These are phyloP conservation scores for Globisporangium acanthophoron DNA, from an alignment of 352 stramenopile species.

Conservation along the genomic window DNA sequence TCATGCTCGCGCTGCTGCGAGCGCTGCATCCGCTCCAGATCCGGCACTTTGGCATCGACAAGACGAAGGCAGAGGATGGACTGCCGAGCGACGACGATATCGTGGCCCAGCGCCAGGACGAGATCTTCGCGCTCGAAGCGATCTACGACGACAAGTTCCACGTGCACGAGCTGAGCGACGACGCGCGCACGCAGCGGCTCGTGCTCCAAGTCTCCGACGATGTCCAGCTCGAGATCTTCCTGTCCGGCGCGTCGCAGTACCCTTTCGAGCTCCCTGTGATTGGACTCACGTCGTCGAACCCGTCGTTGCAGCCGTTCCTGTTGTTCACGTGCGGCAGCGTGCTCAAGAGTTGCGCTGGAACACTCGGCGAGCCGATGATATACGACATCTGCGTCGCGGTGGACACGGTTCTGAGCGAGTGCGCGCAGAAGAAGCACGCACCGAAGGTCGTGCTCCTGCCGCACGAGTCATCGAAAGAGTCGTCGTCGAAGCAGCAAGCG, in stretches of 20 bases:
- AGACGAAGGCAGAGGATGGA: not conserved
- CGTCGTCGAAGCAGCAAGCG: not conserved
- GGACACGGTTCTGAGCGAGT: constrained; percentile 43
- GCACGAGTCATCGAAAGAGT: constrained; percentile 10
- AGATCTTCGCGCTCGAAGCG: constrained; percentile 72
- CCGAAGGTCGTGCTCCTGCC: constrained; percentile 28
- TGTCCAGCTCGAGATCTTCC: constrained; percentile 49
- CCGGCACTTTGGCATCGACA: constrained; percentile 27
- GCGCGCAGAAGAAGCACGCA: constrained; percentile 17
- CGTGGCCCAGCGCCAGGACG: constrained; percentile 50
- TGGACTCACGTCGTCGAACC: constrained; percentile 33
- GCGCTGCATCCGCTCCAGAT: constrained; percentile 41
- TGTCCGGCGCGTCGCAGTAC: constrained; percentile 49
- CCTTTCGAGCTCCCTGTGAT: constrained; percentile 73
- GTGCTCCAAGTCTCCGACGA: constrained; percentile 41
- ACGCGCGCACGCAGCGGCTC: constrained; percentile 28
- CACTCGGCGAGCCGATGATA: constrained; percentile 70
- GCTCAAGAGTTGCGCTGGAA: constrained; percentile 41
- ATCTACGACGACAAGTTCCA: constrained; percentile 78
- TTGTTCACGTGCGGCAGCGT: constrained; percentile 40
- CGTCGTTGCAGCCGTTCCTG: constrained; percentile 31
- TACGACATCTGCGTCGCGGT: constrained; percentile 76
- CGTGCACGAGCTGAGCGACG: constrained; percentile 20
- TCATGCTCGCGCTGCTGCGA: constrained; percentile 33
- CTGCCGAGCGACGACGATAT: constrained; percentile 36